phyloP scores from a whole-genome alignment of 192 early-diverging fungal genomes.

The Mycoemilia scoparia region DNA sequence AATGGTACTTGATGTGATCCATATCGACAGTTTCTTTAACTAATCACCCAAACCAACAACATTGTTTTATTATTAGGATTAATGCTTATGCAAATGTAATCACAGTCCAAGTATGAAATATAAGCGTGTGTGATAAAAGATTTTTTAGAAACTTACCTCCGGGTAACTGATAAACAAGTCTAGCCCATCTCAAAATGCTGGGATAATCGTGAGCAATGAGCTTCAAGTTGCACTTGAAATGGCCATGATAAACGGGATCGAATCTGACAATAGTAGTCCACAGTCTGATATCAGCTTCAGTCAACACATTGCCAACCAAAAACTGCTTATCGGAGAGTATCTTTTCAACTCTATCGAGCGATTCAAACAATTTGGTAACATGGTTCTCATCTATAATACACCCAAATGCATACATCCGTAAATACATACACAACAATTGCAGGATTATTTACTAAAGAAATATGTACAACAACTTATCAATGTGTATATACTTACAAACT shows the following conservation, averaged over 20 bases:
- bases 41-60: no score
- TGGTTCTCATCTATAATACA: constrained; percentile 67
- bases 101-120: no score
- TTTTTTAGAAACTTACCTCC: no score
- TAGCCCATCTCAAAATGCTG: constrained; percentile 64
- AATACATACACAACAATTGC: constrained; percentile 2
- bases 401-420: no score
- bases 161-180: constrained; percentile 65
- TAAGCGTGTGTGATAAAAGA: no score
- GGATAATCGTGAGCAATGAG: constrained; percentile 79
- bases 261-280: constrained; percentile 92
- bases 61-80: no score
- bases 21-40: constrained; percentile 76
- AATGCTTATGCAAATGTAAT: no score
- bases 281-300: constrained; percentile 86
- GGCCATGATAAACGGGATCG: constrained; percentile 83
- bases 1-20: constrained; percentile 91
- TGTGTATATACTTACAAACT: no score
- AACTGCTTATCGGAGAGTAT: constrained; percentile 54
- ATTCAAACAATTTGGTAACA: constrained; percentile 50
- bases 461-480: constrained; percentile 6
- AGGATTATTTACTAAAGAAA: constrained; percentile 2
- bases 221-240: constrained; percentile 90
- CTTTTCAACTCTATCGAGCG: constrained; percentile 67
- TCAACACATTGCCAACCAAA: constrained; percentile 60